phyloP scores from a whole-genome alignment of 306 rosid species.

The Citrullus mucosospermus region DNA sequence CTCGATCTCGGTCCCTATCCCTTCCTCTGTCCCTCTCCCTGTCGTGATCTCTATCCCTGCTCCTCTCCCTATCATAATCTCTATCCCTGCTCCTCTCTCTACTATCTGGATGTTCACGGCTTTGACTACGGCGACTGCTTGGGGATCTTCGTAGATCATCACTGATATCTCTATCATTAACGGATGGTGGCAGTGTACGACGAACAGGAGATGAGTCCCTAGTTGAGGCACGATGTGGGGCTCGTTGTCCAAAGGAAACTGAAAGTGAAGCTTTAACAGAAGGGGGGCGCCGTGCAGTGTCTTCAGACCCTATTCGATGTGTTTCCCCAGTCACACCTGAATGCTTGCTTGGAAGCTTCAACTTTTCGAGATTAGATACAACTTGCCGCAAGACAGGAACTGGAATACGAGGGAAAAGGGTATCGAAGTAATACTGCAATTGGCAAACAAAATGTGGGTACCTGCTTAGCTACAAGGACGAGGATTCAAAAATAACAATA shows the following conservation, averaged over 20 bases:
- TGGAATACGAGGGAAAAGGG: conserved; percentile 95
- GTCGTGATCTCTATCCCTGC: conserved; percentile 16
- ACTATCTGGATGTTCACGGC: conserved; percentile 64
- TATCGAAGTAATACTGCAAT: conserved; percentile 94
- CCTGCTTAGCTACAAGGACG: conserved; percentile 7
- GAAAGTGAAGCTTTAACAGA: conserved; percentile 97
- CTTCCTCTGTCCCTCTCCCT: conserved; percentile 15
- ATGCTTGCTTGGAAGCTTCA: conserved; percentile 75
- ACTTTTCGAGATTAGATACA: conserved; percentile 54
- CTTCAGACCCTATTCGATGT: conserved; percentile 84
- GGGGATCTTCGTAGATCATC: conserved; percentile 51
- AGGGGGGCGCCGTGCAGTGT: conserved; percentile 96
- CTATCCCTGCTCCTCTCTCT: conserved; percentile 17
- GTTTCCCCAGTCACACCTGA: conserved; percentile 81
- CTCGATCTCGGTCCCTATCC: conserved; percentile 19
- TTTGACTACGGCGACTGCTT: conserved; percentile 45
- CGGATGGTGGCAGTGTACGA: conserved; percentile 44
- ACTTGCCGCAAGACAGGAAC: conserved; percentile 95
- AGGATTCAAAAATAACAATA: neutral
- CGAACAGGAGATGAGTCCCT: conserved; percentile 97
- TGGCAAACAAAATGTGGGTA: conserved; percentile 20
- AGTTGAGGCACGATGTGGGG: conserved; percentile 96
- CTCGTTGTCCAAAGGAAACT: conserved; percentile 97
- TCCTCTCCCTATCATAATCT: conserved; percentile 25
- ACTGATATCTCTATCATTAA: conserved; percentile 38